Evolutionary conservation across 179 eudicot genomes (phyloP).

Genomic region (Nepenthes alata): DNA sequence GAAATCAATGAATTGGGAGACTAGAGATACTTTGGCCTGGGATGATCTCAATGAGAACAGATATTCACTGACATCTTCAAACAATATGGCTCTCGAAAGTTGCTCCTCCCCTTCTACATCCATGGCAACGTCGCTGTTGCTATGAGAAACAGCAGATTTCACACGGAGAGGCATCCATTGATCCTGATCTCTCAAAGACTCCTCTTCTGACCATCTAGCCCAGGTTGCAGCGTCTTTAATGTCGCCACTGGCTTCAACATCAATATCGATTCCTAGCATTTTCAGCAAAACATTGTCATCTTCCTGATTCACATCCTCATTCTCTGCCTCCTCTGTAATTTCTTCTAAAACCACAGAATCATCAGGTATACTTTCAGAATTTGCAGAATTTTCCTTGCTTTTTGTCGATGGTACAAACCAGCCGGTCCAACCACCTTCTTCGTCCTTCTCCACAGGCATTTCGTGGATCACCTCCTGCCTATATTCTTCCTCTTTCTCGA

Average conservation of each 20-base stretch:
- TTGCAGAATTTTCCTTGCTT: constrained; percentile 15
- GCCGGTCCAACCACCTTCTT: constrained; percentile 92
- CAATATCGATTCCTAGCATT: constrained; percentile 71
- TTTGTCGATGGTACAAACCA: constrained; percentile 60
- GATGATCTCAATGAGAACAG: constrained; percentile 62
- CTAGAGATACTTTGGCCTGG: constrained; percentile 68
- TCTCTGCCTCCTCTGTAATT: constrained; percentile 37
- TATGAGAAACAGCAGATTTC: constrained; percentile 37
- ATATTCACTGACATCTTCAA: constrained; percentile 73
- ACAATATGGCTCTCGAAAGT: constrained; percentile 61
- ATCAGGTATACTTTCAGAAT: constrained; percentile 15
- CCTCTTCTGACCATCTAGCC: constrained; percentile 86
- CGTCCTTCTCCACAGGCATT: constrained; percentile 32
- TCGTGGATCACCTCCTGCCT: constrained; percentile 49
- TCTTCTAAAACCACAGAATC: constrained; percentile 31
- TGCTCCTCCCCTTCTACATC: constrained; percentile 63
- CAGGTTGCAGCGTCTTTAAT: constrained; percentile 60
- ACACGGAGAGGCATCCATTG: constrained; percentile 85
- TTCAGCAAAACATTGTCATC: constrained; percentile 64
- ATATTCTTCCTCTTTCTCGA: constrained; percentile 85
- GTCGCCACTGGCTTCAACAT: constrained; percentile 52
- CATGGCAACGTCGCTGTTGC: constrained; percentile 18
- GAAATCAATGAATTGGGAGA: constrained; percentile 77
- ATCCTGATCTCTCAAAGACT: constrained; percentile 52
- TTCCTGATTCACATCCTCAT: constrained; percentile 25